Evolutionary conservation across 2,329 filamentous ascomycete species (phyloP), one percentile per base, ranked within the genome.

Genomic region (Mollisiaceae sp.): DNA sequence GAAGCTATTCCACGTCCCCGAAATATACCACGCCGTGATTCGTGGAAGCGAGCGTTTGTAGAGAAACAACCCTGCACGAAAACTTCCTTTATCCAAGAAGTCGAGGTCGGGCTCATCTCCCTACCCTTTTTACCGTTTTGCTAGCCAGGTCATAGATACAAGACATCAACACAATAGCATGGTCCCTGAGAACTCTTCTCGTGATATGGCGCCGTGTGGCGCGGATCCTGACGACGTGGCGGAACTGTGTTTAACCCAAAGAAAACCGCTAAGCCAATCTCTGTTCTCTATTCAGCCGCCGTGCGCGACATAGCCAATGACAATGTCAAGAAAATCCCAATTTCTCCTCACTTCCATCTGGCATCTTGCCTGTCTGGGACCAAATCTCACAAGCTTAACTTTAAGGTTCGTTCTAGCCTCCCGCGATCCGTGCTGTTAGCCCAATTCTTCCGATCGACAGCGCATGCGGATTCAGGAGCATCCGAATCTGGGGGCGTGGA

Each of bases 341-440:
- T 36, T 27, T 56, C 54, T 39, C 60, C 50, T 32, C 47, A 27
- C 27, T 32, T 45, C 47, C 9, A 38, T 9, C 47, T 24, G 41
- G 52, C 18, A 24, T 24, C 35, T n/a, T 56, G 14, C 52, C 60
- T 14, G n/a, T 36, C 39, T 55, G 20, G 39, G 57, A 32, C 20
- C 12, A 32, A 54, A 39, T n/a, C 9, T 24, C 20, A 35, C 47
- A 66, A 66, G 41, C 65, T 61, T 66, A 64, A 64, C 60, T 66
- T 63, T 61, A 66, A 61, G 57, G 50, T 63, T 63, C 43, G 15
- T 35, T 14, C 9, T 62, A 50, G 54, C 15, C 2, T 41, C 27
- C 45, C 35, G 32, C 18, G 18, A 57, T 27, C 20, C 15, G 52
- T 59, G 52, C 43, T 57, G 60, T 58, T 47, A 58, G 58, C 35